Conservation (phyloP, 1,284 basidiomycete genomes). For the Puccinia hordei region DNA sequence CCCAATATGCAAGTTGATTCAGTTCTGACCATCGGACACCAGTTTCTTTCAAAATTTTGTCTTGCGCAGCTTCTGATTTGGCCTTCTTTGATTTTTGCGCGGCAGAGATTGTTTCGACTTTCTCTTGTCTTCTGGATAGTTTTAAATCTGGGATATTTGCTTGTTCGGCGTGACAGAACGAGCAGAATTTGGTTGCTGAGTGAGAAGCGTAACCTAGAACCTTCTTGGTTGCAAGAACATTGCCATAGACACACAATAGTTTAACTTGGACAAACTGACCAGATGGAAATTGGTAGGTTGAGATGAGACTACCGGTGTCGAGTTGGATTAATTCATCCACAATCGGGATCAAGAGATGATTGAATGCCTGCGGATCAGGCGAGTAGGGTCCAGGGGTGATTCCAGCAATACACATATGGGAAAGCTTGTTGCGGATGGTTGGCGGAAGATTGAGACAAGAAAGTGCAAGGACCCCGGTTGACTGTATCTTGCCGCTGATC, state of each 20-base stretch:
- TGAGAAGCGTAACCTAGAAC: constrained; percentile 24
- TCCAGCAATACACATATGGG: too few relatives aligned
- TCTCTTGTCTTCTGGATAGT: not conserved
- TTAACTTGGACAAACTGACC: constrained; percentile 16
- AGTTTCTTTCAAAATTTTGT: constrained; percentile 27
- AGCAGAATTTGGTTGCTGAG: constrained; percentile 25
- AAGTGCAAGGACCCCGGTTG: not conserved
- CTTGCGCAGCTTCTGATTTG: not conserved
- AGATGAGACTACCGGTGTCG: not conserved
- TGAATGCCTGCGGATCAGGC: constrained; percentile 9
- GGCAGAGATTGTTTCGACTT: not conserved
- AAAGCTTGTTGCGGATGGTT: constrained; percentile 1
- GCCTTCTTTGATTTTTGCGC: constrained; percentile 8
- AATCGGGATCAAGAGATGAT: constrained; percentile 1
- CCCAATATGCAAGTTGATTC: too few relatives aligned
- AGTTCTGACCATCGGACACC: too few relatives aligned
- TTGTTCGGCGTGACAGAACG: constrained; percentile 24
- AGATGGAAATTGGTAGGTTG: constrained; percentile 17
- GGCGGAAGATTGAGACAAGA: constrained; percentile 32
- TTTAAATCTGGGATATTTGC: not conserved
- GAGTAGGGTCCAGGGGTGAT: too few relatives aligned
- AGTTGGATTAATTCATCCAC: not conserved
- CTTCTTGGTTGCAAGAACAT: too few relatives aligned
- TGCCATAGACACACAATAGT: too few relatives aligned
- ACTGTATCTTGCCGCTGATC: constrained; percentile 7